Evolutionary conservation across 2,329 filamentous ascomycete species (phyloP).

Genomic region (Dactylellina haptotyla): DNA sequence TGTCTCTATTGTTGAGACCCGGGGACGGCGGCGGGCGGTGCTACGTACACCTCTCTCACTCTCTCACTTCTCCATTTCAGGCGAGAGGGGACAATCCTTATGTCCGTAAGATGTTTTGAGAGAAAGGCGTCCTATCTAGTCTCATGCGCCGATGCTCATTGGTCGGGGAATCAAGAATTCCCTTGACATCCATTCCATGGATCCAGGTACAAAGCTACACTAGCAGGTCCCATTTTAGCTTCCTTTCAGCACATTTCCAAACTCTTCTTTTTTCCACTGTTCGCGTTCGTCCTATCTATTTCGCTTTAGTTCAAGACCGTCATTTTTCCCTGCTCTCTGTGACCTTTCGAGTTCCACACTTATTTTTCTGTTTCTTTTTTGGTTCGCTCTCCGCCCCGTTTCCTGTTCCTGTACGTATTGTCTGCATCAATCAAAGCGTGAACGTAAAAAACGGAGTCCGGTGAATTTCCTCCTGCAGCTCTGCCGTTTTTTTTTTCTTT

Average conservation of each 20-base stretch:
- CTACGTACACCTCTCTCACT: background rate
- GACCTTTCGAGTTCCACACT: no score
- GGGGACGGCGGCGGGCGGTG: no score
- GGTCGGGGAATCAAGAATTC: slow-evolving; percentile 31
- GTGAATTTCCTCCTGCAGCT: background rate
- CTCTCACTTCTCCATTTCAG: no score
- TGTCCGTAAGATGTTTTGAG: slow-evolving; percentile 14
- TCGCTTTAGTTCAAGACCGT: background rate
- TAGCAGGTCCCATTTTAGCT: background rate
- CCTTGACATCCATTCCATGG: slow-evolving; percentile 7
- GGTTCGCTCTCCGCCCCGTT: no score
- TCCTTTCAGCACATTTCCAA: background rate
- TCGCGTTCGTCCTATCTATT: slow-evolving; percentile 20
- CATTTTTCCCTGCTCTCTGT: background rate
- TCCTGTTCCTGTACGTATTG: background rate
- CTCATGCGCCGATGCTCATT: slow-evolving; percentile 13
- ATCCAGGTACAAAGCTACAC: slow-evolving; percentile 15
- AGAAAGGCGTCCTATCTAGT: background rate
- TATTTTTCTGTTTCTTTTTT: background rate
- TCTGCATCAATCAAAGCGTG: background rate
- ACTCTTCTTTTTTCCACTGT: background rate
- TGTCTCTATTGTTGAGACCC: no score
- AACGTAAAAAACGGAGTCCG: background rate
- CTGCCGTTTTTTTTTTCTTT: slow-evolving; percentile 15
- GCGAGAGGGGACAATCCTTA: no score